phyloP scores from a whole-genome alignment of 2,329 filamentous ascomycete genomes.

The Microascus cirrosus region DNA sequence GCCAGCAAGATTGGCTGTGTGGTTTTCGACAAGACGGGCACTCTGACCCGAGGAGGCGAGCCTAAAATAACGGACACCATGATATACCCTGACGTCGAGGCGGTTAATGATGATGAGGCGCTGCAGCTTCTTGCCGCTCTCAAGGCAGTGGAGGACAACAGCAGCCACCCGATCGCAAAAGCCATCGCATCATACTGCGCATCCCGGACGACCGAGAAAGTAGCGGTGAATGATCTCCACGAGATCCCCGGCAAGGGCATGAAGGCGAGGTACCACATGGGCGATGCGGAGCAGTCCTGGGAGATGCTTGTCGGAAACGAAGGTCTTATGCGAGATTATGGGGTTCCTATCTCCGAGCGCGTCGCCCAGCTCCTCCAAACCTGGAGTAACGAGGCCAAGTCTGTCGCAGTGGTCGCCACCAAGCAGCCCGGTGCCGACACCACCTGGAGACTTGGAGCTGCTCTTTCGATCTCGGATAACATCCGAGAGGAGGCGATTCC shows the following conservation, averaged over 20 bases:
- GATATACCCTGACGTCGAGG: slow-evolving; percentile 19
- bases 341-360: slow-evolving; percentile 23
- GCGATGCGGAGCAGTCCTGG: slow-evolving; percentile 20
- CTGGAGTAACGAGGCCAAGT: slow-evolving; percentile 56
- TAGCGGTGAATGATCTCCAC: slow-evolving; percentile 33
- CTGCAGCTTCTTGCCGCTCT: slow-evolving; percentile 38
- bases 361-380: slow-evolving; percentile 27
- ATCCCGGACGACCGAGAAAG: slow-evolving; percentile 15
- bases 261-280: slow-evolving; percentile 36
- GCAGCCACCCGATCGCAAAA: slow-evolving; percentile 63
- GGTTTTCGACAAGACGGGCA: slow-evolving; percentile 85
- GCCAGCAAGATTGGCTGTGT: slow-evolving; percentile 68
- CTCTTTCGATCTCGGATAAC: slow-evolving; percentile 71
- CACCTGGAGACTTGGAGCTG: slow-evolving; percentile 44
- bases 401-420: slow-evolving; percentile 47
- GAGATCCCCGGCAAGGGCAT: slow-evolving; percentile 65
- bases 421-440: slow-evolving; percentile 12
- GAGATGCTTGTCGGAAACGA: slow-evolving; percentile 64
- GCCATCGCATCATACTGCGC: slow-evolving; percentile 56
- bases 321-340: slow-evolving; percentile 45
- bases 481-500: slow-evolving; percentile 60
- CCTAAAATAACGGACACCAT: slow-evolving; percentile 52
- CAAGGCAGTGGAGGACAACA: slow-evolving; percentile 56
- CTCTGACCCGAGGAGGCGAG: slow-evolving; percentile 62
- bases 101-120: slow-evolving; percentile 11